Conservation (phyloP, 805 yeast genomes). For the Ogataea wickerhamii region DNA sequence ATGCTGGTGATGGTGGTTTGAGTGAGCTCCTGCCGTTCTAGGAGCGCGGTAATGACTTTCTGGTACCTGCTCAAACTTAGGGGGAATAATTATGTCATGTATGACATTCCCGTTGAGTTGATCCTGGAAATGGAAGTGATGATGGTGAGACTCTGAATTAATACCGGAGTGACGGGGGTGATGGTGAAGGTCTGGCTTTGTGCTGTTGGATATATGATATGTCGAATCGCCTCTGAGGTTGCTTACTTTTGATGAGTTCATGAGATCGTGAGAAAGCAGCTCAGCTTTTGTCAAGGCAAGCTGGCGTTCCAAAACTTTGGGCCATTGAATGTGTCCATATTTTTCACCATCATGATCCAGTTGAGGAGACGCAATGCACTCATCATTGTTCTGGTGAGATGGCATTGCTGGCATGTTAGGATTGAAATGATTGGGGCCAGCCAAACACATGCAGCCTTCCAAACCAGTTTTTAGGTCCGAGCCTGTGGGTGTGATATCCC, state of each 20-base stretch:
- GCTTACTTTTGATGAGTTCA: slow-evolving; percentile 5
- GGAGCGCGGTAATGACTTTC: neutral
- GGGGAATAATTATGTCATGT: slow-evolving; percentile 29
- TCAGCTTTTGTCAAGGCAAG: slow-evolving; percentile 3
- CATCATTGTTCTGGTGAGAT: neutral
- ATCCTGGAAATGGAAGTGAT: slow-evolving; percentile 31
- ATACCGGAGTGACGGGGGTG: neutral
- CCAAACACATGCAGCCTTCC: neutral
- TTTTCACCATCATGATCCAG: neutral
- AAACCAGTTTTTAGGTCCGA: neutral
- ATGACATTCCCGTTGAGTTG: slow-evolving; percentile 23
- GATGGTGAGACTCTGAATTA: slow-evolving; percentile 19
- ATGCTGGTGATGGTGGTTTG: slow-evolving; percentile 10
- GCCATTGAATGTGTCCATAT: neutral
- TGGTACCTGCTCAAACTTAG: neutral
- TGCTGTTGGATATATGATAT: neutral
- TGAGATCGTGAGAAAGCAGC: slow-evolving; percentile 1
- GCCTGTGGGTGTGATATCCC: neutral
- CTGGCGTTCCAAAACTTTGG: slow-evolving; percentile 1
- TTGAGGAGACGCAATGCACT: neutral
- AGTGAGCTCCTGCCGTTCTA: slow-evolving; percentile 7
- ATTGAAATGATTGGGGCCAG: neutral
- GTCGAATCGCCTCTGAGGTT: slow-evolving; percentile 4
- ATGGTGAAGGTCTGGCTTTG: neutral
- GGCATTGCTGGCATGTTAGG: neutral